A percentile compares a stretch with the other conserved stretches of the same genome.
phyloP scores from a whole-genome alignment of 2,329 filamentous ascomycete species.

The Talaromyces amestolkiae region DNA sequence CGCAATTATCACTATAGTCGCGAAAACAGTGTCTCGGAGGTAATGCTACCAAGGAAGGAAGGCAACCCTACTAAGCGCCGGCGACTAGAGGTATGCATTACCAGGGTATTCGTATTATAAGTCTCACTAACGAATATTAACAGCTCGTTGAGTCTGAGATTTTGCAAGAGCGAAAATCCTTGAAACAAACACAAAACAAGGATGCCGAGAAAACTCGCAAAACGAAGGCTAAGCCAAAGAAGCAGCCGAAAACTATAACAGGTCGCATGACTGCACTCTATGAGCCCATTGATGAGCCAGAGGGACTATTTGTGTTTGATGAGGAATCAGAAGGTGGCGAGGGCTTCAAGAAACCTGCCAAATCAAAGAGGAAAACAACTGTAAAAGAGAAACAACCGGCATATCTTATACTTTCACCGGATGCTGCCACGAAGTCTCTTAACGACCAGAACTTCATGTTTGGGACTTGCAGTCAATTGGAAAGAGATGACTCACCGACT shows the following conservation, averaged over 20 bases:
- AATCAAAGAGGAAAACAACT: constrained; percentile 20
- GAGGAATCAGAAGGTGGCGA: constrained; percentile 16
- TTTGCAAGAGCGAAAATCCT: not conserved
- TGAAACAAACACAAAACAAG: constrained; percentile 17
- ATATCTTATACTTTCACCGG: constrained; percentile 66
- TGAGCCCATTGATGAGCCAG: constrained; percentile 36
- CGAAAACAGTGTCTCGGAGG: constrained; percentile 18
- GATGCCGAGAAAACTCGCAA: constrained; percentile 1
- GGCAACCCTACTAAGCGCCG: constrained; percentile 37
- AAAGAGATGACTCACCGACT: constrained; percentile 67
- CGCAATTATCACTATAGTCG: constrained; percentile 42
- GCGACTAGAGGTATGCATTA: constrained; percentile 36
- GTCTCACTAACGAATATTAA: not conserved
- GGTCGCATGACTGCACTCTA: constrained; percentile 74
- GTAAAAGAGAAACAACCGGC: constrained; percentile 35
- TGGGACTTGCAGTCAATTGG: constrained; percentile 81
- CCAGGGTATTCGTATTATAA: not conserved
- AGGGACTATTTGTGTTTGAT: constrained; percentile 16
- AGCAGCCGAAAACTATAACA: constrained; percentile 75
- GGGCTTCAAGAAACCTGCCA: constrained; percentile 16
- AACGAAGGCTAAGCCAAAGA: constrained; percentile 50
- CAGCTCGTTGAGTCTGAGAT: constrained; percentile 16
- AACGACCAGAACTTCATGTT: constrained; percentile 75
- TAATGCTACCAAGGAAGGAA: constrained; percentile 21
- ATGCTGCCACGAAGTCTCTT: constrained; percentile 64